Evolutionary conservation across 192 early-diverging fungal genomes (phyloP), one percentile per base, ranked within the genome.

Genomic region (Tieghemiomyces parasiticus): DNA sequence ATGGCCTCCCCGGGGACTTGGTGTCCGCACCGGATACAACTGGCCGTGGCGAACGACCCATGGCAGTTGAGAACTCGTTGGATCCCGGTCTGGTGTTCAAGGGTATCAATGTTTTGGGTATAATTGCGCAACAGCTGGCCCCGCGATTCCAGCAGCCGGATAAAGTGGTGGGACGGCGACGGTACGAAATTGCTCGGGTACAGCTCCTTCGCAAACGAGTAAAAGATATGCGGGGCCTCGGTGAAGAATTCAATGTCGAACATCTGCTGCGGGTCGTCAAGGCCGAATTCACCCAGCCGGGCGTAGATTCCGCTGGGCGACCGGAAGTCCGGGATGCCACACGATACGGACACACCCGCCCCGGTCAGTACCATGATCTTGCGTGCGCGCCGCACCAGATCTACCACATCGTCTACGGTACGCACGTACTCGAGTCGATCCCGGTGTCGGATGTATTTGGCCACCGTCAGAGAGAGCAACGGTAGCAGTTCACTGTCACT

Each of bases 61-160:
- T 99, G 95, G 63, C 91, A 93, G 60, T 94, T 85, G 12, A 96
- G 69, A 8, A 96, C 79, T 2, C 70, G 75, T 28, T 78, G 68
- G 45, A 98, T 95, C 4, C 87, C 89, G 9, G 90, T 84, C 33
- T 82, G 76, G 45, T 89, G 81, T 66, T 99, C 95, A 14, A 99
- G 67, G 2, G 90, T 93, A 65, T 97, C 94, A 55, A 98, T 98
- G 62, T 98, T 98, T 62, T 98, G 95, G 0, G 95, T 95, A 66
- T 98, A 98, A 62, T 96, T 96, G 54, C 92, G 74, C 26, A 97
- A 63, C 45, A 98, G 71, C 69, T 91, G 88, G 1, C 80, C 87
- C 52, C 87, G 72, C 8, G 86, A 74, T 63, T 98, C 93, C 12
- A 98, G 67, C 45, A 91, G 61, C 67, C 91, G 92, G 60, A 97